These are phyloP conservation scores for Exobasidium rhododendri DNA, from an alignment of 1,284 basidiomycete genomes.

Conservation along the genomic window DNA sequence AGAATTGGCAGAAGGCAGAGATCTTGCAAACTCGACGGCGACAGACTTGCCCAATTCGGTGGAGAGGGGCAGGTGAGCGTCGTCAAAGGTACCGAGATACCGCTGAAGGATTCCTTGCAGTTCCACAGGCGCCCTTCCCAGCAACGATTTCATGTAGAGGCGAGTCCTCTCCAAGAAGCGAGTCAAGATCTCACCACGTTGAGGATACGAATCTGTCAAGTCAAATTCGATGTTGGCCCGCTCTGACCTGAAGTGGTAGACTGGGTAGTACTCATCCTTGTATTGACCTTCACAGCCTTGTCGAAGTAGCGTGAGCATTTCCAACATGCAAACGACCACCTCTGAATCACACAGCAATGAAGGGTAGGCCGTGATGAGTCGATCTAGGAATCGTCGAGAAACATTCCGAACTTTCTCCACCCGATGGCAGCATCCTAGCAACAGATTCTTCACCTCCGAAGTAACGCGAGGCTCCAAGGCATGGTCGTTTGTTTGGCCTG, in stretches of 20 bases:
- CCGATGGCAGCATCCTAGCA: conserved; percentile 79
- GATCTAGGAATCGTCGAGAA: conserved; percentile 77
- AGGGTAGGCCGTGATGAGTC: conserved; percentile 86
- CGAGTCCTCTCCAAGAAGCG: conserved; percentile 72
- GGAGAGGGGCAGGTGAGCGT: conserved; percentile 27
- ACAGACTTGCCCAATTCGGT: conserved; percentile 48
- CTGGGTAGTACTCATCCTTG: conserved; percentile 88
- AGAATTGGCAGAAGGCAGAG: conserved; percentile 27
- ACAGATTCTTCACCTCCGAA: conserved; percentile 70
- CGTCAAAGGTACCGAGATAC: conserved; percentile 47
- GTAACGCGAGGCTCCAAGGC: conserved; percentile 71
- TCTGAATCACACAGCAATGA: conserved; percentile 86
- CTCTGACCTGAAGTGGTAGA: conserved; percentile 77
- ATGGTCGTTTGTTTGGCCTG: conserved; percentile 70
- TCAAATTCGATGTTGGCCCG: conserved; percentile 71
- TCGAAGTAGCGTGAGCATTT: conserved; percentile 83
- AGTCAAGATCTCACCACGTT: conserved; percentile 77
- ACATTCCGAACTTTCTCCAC: conserved; percentile 75
- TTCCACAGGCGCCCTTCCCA: conserved; percentile 84
- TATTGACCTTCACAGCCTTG: conserved; percentile 86
- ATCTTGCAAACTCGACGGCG: conserved; percentile 48
- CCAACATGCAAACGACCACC: conserved; percentile 73
- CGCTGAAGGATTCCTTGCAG: conserved; percentile 84
- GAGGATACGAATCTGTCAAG: conserved; percentile 80
- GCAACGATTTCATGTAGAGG: conserved; percentile 78